Percentiles rank a stretch among this genome's conserved stretches.
Conservation (phyloP, 108 stramenopile genomes). For the Asterionellopsis glacialis region DNA sequence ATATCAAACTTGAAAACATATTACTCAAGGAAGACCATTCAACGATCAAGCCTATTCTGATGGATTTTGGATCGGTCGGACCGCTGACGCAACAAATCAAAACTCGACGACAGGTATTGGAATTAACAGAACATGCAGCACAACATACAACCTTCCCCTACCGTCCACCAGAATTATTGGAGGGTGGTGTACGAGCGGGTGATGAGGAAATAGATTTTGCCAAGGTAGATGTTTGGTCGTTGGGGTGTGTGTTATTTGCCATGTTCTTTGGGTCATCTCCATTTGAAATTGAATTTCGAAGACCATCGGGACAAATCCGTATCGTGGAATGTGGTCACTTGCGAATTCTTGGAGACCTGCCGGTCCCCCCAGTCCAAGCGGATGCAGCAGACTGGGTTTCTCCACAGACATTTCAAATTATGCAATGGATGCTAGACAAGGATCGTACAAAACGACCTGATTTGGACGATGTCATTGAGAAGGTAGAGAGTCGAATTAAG, state of each 20-base stretch:
- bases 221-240: constrained; percentile 77
- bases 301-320: constrained; percentile 21
- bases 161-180: constrained; percentile 82
- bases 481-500: constrained; percentile 11
- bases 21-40: constrained; percentile 22
- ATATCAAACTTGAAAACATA: constrained; percentile 81
- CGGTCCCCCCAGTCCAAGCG: constrained; percentile 14
- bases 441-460: constrained; percentile 27
- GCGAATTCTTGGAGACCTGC: constrained; percentile 43
- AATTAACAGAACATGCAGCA: constrained; percentile 45
- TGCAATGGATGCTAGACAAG: constrained; percentile 28
- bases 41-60: constrained; percentile 45
- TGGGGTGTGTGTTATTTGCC: constrained; percentile 78
- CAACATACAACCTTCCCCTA: constrained; percentile 73
- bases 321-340: constrained; percentile 73
- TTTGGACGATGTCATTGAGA: constrained; percentile 17
- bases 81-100: constrained; percentile 19
- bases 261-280: constrained; percentile 77
- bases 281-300: constrained; percentile 61
- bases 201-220: constrained; percentile 50
- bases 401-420: constrained; percentile 9
- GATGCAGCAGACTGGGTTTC: constrained; percentile 33
- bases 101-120: constrained; percentile 13
- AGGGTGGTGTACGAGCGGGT: constrained; percentile 54
- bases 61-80: constrained; percentile 57